These are phyloP conservation scores for Phialemoniopsis sp. DNA, from an alignment of 2,329 filamentous ascomycete genomes.

Conservation along the genomic window DNA sequence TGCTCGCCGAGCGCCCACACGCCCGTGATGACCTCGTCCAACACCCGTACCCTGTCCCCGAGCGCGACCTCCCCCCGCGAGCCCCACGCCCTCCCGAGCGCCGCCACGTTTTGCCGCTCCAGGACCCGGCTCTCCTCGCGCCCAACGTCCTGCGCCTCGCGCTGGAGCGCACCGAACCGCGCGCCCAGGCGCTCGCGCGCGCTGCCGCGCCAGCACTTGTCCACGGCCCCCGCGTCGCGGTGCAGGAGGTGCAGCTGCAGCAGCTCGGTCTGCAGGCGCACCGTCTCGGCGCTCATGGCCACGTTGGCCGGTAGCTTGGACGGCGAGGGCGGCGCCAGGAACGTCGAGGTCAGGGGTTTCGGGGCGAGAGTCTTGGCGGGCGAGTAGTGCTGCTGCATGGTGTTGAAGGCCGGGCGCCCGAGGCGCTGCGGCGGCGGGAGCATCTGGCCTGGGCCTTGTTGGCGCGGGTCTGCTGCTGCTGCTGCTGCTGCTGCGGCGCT, in stretches of 20 bases:
- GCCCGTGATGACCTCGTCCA: constrained; percentile 53
- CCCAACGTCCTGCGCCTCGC: constrained; percentile 24
- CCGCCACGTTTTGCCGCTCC: constrained; percentile 46
- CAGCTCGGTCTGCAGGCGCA: constrained; percentile 58
- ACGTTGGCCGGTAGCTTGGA: constrained; percentile 59
- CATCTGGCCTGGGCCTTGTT: no score
- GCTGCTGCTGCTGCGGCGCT: constrained; percentile 4
- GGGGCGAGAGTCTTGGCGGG: constrained; percentile 57
- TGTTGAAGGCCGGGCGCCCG: constrained; percentile 55
- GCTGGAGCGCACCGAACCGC: constrained; percentile 36
- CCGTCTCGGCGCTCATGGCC: constrained; percentile 53
- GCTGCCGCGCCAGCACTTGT: constrained; percentile 50
- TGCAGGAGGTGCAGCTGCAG: constrained; percentile 63
- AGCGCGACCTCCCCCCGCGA: constrained; percentile 25
- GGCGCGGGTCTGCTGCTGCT: constrained; percentile 8
- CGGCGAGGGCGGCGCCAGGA: constrained; percentile 56
- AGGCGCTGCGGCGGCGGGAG: not conserved
- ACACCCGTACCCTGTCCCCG: constrained; percentile 51
- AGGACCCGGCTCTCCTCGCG: constrained; percentile 34
- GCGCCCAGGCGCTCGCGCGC: constrained; percentile 43
- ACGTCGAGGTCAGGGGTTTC: constrained; percentile 56
- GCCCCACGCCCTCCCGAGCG: constrained; percentile 46
- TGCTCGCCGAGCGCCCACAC: constrained; percentile 54
- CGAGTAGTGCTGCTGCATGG: constrained; percentile 63
- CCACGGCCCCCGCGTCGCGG: constrained; percentile 39